Conservation (phyloP, 768 basidiomycete species). For the Lentinula sp. region DNA sequence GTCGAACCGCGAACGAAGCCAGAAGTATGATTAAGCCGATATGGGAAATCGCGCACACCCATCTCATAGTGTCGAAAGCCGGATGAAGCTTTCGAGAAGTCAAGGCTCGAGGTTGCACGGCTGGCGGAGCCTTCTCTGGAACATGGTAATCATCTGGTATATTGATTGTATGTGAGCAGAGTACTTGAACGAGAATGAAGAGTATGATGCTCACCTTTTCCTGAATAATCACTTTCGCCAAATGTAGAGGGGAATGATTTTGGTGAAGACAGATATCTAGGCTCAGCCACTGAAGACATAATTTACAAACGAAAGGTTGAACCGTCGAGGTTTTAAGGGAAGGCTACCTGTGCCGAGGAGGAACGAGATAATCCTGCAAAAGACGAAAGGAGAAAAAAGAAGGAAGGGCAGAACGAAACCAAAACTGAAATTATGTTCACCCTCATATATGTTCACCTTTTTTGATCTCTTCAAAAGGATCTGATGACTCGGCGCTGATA, state of each 20-base stretch:
- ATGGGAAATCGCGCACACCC: neutral
- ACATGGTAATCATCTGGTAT: neutral
- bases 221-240: neutral
- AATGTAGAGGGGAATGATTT: neutral
- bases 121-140: neutral
- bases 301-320: neutral
- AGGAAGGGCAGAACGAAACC: neutral
- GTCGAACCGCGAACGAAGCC: neutral
- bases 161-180: neutral
- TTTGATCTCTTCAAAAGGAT: no score
- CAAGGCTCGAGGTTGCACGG: neutral
- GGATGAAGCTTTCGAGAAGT: neutral
- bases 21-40: neutral
- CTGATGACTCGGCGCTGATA: no score
- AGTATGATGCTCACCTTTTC: neutral
- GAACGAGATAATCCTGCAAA: neutral
- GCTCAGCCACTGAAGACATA: neutral
- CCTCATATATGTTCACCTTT: neutral
- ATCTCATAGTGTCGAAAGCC: constrained; percentile 1
- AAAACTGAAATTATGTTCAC: neutral
- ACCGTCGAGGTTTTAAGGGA: neutral
- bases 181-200: neutral
- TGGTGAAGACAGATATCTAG: neutral
- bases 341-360: neutral
- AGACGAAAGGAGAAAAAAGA: neutral